phyloP scores from a whole-genome alignment of 2,329 filamentous ascomycete genomes.

The Madurella mycetomatis region DNA sequence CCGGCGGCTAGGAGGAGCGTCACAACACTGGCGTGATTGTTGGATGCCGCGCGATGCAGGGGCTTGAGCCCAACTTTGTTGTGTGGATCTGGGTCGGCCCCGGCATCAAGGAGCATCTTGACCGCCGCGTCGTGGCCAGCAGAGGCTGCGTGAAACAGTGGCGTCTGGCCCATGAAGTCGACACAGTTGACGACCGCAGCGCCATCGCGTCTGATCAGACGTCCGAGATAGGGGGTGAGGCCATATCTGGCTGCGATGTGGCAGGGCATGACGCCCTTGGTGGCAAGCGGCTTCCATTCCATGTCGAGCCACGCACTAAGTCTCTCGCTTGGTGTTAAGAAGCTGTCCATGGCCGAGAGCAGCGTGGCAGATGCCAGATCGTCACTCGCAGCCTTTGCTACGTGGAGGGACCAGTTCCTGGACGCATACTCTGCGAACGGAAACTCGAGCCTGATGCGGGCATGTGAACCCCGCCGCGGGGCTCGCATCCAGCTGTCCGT shows the following conservation, averaged over 20 bases:
- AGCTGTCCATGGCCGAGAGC: conserved; percentile 2
- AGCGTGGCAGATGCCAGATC: neutral
- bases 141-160: conserved; percentile 28
- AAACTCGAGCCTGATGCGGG: conserved; percentile 11
- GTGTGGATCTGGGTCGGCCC: conserved; percentile 25
- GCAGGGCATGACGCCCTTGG: conserved; percentile 2
- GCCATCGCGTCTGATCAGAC: conserved; percentile 14
- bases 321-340: neutral
- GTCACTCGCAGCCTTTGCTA: conserved; percentile 20
- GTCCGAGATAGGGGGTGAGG: conserved; percentile 13
- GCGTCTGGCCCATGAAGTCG: conserved; percentile 12
- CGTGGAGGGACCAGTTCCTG: conserved; percentile 31
- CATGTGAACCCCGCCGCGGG: neutral
- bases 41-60: conserved; percentile 33
- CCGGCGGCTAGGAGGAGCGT: conserved; percentile 33
- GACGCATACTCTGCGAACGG: conserved; percentile 31
- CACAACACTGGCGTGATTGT: conserved; percentile 30
- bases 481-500: neutral
- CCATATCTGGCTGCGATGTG: conserved; percentile 11
- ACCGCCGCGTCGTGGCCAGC: conserved; percentile 22
- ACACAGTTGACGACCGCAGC: neutral
- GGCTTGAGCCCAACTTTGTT: conserved; percentile 30
- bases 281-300: neutral
- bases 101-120: conserved; percentile 22
- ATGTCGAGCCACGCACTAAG: conserved; percentile 11